Evolutionary conservation across 768 basidiomycete species (phyloP).

Genomic region (Lactarius akahatsu): DNA sequence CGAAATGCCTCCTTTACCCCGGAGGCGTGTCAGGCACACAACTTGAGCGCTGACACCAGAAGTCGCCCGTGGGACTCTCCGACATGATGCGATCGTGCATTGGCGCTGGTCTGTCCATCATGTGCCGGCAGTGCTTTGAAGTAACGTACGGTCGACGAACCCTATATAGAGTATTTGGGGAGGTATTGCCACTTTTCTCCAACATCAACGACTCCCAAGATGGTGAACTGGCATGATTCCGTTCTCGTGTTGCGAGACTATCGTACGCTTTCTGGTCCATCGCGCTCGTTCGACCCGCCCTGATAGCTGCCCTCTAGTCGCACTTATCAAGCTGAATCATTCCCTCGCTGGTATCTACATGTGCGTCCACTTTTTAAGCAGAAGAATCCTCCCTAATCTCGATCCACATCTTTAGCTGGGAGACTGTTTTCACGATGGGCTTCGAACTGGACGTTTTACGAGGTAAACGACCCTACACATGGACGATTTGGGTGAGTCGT

Average conservation of each 20-base stretch:
- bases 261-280: slow-evolving; percentile 1
- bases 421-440: not conserved
- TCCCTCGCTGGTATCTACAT: not conserved
- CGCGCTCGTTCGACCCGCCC: not conserved
- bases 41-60: slow-evolving; percentile 2
- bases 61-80: not conserved
- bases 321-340: not conserved
- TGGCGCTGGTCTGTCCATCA: not conserved
- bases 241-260: not conserved
- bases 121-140: not conserved
- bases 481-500: slow-evolving; percentile 5
- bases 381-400: not conserved
- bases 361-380: not conserved
- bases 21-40: not conserved
- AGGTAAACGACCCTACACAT: slow-evolving; percentile 17
- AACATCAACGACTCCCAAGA: slow-evolving; percentile 2
- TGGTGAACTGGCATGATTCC: slow-evolving; percentile 20
- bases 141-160: not conserved
- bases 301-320: not conserved
- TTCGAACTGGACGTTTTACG: slow-evolving; percentile 3
- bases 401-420: not conserved
- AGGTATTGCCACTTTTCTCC: not conserved
- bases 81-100: not conserved
- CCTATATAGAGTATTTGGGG: slow-evolving; percentile 8
- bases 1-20: not conserved